phyloP scores from a whole-genome alignment of 2,329 filamentous ascomycete species.

The Juglanconis sp. region DNA sequence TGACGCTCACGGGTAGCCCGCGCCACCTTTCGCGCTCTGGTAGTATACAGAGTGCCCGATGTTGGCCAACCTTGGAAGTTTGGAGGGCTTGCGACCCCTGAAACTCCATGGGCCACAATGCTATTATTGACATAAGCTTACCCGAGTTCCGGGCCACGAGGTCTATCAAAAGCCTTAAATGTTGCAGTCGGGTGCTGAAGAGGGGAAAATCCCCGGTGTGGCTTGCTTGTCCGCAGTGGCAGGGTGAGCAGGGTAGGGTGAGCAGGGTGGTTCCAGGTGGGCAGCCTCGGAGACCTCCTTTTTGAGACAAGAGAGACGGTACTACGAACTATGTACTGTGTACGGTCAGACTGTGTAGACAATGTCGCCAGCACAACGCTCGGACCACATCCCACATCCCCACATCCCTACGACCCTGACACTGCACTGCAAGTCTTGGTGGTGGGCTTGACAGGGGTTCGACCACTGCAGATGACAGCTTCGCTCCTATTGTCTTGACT shows the following conservation, averaged over 20 bases:
- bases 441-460: neutral
- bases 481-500: slow-evolving; percentile 8
- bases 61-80: too few relatives aligned
- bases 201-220: neutral
- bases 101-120: neutral
- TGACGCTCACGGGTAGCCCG: too few relatives aligned
- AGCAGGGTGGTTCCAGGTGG: too few relatives aligned
- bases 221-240: neutral
- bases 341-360: too few relatives aligned
- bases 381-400: neutral
- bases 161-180: neutral
- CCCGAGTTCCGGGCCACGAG: slow-evolving; percentile 2
- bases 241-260: too few relatives aligned
- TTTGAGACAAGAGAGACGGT: too few relatives aligned
- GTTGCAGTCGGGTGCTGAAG: slow-evolving; percentile 5
- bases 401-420: neutral
- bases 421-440: neutral
- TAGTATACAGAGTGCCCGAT: too few relatives aligned
- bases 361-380: neutral
- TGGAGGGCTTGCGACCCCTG: neutral
- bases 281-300: too few relatives aligned
- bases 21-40: too few relatives aligned
- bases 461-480: slow-evolving; percentile 14
- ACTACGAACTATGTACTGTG: neutral
- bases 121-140: neutral